phyloP scores from a whole-genome alignment of 228 moss, liverwort and hornwort species.

The Sphagnum magellanicum region DNA sequence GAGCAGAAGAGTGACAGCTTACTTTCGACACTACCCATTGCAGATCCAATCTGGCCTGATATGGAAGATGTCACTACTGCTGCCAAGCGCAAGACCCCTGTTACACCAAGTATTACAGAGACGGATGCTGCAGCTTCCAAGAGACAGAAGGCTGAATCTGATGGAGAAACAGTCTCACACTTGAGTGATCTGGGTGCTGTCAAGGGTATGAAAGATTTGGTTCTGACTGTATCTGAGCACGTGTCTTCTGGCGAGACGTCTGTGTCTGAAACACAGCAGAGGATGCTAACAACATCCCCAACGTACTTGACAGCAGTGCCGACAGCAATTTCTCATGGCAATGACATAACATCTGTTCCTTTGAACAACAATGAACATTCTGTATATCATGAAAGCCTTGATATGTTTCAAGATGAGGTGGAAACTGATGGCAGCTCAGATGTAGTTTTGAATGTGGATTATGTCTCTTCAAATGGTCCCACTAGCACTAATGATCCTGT shows the following conservation, averaged over 20 bases:
- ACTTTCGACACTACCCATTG: constrained; percentile 22
- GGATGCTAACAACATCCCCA: too few species aligned
- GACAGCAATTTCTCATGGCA: not conserved
- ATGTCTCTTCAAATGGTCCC: not conserved
- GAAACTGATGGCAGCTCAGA: not conserved
- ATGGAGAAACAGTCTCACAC: constrained; percentile 8
- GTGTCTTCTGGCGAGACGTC: constrained; percentile 2
- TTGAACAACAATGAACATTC: not conserved
- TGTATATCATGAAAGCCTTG: constrained; percentile 1
- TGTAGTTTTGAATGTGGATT: not conserved
- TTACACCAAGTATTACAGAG: constrained; percentile 5
- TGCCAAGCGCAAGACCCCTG: constrained; percentile 23
- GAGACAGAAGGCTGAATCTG: constrained; percentile 22
- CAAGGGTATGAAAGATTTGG: constrained; percentile 6
- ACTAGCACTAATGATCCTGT: not conserved
- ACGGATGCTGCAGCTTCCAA: constrained; percentile 17
- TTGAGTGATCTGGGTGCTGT: constrained; percentile 2
- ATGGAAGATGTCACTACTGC: constrained; percentile 21
- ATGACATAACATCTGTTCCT: constrained; percentile 4
- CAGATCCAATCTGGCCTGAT: constrained; percentile 48
- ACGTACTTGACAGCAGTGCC: not conserved
- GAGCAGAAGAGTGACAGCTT: constrained; percentile 22
- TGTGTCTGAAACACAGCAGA: not conserved
- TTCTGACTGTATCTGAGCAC: constrained; percentile 4
- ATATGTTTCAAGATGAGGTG: not conserved